phyloP scores from a whole-genome alignment of 805 yeast genomes.

The Kregervanrija delftensis region DNA sequence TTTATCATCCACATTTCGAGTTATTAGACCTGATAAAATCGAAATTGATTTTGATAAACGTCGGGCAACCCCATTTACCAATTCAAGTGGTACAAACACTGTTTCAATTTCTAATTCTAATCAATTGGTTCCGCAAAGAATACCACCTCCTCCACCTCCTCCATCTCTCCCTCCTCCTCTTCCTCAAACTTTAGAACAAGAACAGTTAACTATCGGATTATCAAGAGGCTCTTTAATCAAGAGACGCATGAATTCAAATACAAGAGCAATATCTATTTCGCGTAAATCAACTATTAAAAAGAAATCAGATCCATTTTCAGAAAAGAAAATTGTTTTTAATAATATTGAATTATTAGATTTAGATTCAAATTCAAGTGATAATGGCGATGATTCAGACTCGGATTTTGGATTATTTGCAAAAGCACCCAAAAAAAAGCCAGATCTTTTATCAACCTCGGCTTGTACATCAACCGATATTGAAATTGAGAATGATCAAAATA shows the following conservation, averaged over 20 bases:
- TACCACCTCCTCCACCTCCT: conserved; percentile 29
- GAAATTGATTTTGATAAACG: conserved; percentile 81
- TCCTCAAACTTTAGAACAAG: conserved; percentile 3
- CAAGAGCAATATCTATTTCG: not conserved
- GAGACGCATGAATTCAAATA: not conserved
- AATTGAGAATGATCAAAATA: not conserved
- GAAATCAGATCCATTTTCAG: conserved; percentile 50
- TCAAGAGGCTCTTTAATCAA: too few species aligned
- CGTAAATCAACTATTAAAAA: conserved; percentile 8
- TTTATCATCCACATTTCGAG: conserved; percentile 45
- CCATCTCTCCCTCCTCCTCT: conserved; percentile 8
- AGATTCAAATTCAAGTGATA: conserved; percentile 17
- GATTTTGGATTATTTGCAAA: conserved; percentile 61
- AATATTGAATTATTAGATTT: conserved; percentile 52
- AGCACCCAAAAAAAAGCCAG: conserved; percentile 19
- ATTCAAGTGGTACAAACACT: conserved; percentile 68
- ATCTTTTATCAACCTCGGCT: too few species aligned
- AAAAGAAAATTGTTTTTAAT: conserved; percentile 68
- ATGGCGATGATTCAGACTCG: conserved; percentile 27
- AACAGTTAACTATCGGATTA: too few species aligned
- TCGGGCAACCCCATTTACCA: conserved; percentile 65
- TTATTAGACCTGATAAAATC: conserved; percentile 55
- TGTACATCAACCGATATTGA: too few species aligned
- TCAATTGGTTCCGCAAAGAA: conserved; percentile 13
- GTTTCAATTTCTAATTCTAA: conserved; percentile 22